phyloP scores from a whole-genome alignment of 1,284 basidiomycete species.

The Leccinum fuscescens region DNA sequence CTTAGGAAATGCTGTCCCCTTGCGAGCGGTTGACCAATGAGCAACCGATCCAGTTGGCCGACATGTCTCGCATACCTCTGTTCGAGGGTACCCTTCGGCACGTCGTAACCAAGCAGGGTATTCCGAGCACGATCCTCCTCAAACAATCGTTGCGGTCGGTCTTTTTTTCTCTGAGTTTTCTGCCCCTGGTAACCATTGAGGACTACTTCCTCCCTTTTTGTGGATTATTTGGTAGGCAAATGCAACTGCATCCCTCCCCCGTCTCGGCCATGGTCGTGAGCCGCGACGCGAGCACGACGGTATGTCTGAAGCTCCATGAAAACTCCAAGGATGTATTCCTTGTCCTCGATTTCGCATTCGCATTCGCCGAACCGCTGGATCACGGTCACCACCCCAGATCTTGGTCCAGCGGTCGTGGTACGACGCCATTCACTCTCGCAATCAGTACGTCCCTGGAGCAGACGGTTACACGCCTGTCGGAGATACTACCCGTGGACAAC shows the following conservation, averaged over 20 bases:
- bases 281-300: slow-evolving; percentile 15
- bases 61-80: slow-evolving; percentile 24
- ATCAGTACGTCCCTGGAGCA: slow-evolving; percentile 37
- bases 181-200: neutral
- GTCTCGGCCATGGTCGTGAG: slow-evolving; percentile 22
- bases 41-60: slow-evolving; percentile 15
- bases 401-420: neutral
- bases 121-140: slow-evolving; percentile 24
- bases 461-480: slow-evolving; percentile 44
- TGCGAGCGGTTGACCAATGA: slow-evolving; percentile 15
- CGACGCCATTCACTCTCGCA: slow-evolving; percentile 11
- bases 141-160: slow-evolving; percentile 28
- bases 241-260: slow-evolving; percentile 20
- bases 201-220: neutral
- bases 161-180: neutral
- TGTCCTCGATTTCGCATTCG: slow-evolving; percentile 17
- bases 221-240: slow-evolving; percentile 14
- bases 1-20: slow-evolving; percentile 21
- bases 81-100: slow-evolving; percentile 21
- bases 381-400: neutral
- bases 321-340: slow-evolving; percentile 23
- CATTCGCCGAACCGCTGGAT: neutral
- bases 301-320: slow-evolving; percentile 24
- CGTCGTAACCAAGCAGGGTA: neutral
- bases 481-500: slow-evolving; percentile 50